Conservation (phyloP, 768 basidiomycete genomes). For the Thelephora ganbajun region DNA sequence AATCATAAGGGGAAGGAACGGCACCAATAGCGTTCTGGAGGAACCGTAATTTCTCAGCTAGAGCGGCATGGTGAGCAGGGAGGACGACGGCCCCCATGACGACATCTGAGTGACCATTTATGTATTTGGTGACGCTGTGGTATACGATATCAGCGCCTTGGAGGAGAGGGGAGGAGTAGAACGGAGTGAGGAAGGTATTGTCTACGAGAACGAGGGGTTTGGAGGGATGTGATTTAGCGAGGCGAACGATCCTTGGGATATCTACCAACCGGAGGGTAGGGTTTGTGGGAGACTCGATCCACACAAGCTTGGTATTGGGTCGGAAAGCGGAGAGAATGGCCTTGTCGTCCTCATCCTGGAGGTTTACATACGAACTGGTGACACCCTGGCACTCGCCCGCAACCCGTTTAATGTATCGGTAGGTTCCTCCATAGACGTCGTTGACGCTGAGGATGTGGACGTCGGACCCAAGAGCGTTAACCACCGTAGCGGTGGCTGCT, state of each 20-base stretch:
- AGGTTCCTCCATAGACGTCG: conserved; percentile 91
- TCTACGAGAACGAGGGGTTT: conserved; percentile 78
- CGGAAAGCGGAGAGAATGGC: conserved; percentile 50
- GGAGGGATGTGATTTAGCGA: conserved; percentile 50
- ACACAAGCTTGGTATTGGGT: conserved; percentile 82
- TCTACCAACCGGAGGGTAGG: conserved; percentile 83
- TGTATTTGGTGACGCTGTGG: conserved; percentile 80
- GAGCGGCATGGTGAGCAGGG: conserved; percentile 32
- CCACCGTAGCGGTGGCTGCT: conserved; percentile 70
- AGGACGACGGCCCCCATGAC: conserved; percentile 79
- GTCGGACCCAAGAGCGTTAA: conserved; percentile 58
- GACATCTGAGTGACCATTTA: conserved; percentile 91
- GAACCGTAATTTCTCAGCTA: conserved; percentile 57
- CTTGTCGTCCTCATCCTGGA: conserved; percentile 57
- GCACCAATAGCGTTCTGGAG: conserved; percentile 84
- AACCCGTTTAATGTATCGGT: conserved; percentile 66
- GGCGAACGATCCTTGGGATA: conserved; percentile 51
- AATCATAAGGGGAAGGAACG: conserved; percentile 76
- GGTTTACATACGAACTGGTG: conserved; percentile 67
- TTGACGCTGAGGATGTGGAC: conserved; percentile 82
- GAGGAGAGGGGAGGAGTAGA: conserved; percentile 77
- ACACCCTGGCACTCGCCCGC: conserved; percentile 49
- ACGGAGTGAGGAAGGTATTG: conserved; percentile 91
- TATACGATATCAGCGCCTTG: conserved; percentile 77
- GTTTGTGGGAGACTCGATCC: conserved; percentile 94